Evolutionary conservation across 2,329 filamentous ascomycete genomes (phyloP).

Genomic region (Trichoderma atrobrunneum): DNA sequence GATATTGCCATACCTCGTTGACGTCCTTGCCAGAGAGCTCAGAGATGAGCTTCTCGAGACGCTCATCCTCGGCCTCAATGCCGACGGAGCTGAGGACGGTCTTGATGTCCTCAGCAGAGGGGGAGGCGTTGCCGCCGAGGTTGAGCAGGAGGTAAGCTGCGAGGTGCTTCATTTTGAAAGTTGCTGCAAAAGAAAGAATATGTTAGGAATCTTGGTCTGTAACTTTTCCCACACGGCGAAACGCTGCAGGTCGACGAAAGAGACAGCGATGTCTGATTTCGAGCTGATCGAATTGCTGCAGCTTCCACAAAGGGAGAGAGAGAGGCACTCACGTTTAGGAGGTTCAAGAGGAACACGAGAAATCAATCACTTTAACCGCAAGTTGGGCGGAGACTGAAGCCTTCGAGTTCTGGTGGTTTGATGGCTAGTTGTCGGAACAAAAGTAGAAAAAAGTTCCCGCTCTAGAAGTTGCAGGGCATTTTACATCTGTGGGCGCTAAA

Average conservation of each 20-base stretch:
- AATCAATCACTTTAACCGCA: conserved; percentile 99
- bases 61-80: conserved; percentile 87
- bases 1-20: conserved; percentile 69
- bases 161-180: conserved; percentile 96
- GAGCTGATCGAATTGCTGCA: background rate
- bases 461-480: conserved; percentile 27
- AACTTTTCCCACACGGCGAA: background rate
- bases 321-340: conserved; percentile 11
- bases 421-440: conserved; percentile 23
- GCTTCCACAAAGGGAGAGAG: background rate
- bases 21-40: conserved; percentile 93
- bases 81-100: conserved; percentile 87
- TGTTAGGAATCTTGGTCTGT: background rate
- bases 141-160: conserved; percentile 97
- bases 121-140: conserved; percentile 88
- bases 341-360: conserved; percentile 68
- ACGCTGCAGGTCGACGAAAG: background rate
- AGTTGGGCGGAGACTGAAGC: conserved; percentile 97
- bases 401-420: conserved; percentile 73
- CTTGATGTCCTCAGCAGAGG: conserved; percentile 84
- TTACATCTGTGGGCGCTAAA: conserved; percentile 37
- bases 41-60: conserved; percentile 78
- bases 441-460: conserved; percentile 31
- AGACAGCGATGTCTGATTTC: background rate
- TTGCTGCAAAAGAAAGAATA: background rate